Percentiles rank a stretch among this genome's conserved stretches.
phyloP scores from a whole-genome alignment of 352 stramenopile species.

The Globisporangium middletonii region DNA sequence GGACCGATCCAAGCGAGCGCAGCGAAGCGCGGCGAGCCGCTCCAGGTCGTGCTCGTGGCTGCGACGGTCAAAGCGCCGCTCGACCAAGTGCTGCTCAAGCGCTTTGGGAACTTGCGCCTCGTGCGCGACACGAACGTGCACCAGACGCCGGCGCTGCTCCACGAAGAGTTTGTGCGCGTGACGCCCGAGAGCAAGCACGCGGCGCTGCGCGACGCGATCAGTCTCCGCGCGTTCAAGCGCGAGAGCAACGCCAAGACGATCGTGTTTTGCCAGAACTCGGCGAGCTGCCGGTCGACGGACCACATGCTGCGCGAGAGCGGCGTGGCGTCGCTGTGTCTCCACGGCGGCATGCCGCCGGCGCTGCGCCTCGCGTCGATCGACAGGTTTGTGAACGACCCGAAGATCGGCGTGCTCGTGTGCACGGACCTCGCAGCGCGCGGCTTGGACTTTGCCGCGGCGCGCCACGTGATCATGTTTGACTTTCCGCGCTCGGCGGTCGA shows the following conservation, averaged over 20 bases:
- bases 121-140: constrained; percentile 68
- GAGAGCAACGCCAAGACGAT: constrained; percentile 42
- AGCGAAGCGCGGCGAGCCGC: constrained; percentile 36
- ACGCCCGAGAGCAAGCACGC: constrained; percentile 63
- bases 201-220: constrained; percentile 51
- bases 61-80: constrained; percentile 65
- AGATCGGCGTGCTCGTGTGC: constrained; percentile 84
- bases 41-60: constrained; percentile 71
- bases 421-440: constrained; percentile 91
- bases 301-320: constrained; percentile 81
- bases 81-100: constrained; percentile 67
- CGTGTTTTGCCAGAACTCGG: constrained; percentile 71
- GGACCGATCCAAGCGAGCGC: constrained; percentile 57
- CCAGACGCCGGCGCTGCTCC: constrained; percentile 50
- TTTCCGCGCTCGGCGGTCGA: constrained; percentile 90
- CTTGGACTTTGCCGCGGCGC: constrained; percentile 87
- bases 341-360: constrained; percentile 64
- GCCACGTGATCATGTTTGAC: constrained; percentile 92
- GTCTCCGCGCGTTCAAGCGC: constrained; percentile 24
- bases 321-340: constrained; percentile 56
- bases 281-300: constrained; percentile 69
- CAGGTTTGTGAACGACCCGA: constrained; percentile 34
- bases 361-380: constrained; percentile 52
- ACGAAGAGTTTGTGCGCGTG: constrained; percentile 64
- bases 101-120: constrained; percentile 50